phyloP scores from a whole-genome alignment of 2,329 filamentous ascomycete genomes.

The Didymella segeticola region DNA sequence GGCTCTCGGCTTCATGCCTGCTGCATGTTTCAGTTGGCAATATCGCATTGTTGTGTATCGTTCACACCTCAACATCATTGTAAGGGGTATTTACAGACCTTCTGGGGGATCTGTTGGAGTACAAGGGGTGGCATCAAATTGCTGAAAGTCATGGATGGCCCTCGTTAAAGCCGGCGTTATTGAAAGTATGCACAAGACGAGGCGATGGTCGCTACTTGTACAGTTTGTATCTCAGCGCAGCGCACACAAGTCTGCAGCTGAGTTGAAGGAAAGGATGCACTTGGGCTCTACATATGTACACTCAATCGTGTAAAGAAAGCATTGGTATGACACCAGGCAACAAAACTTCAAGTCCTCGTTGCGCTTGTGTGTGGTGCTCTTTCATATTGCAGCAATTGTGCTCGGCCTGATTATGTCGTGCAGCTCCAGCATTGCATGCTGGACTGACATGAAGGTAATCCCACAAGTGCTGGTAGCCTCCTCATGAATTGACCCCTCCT shows the following conservation, averaged over 20 bases:
- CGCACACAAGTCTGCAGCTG: neutral
- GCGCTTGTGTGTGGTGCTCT: no score
- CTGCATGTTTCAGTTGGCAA: neutral
- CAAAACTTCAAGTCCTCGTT: no score
- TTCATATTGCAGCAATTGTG: no score
- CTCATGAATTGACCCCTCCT: no score
- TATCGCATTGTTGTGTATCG: neutral
- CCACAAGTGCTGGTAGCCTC: no score
- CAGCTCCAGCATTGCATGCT: no score
- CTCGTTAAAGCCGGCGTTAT: neutral
- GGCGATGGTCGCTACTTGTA: neutral
- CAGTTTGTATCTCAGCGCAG: slow-evolving; percentile 1
- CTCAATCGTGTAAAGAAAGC: neutral
- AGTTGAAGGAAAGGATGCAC: neutral
- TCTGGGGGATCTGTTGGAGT: neutral
- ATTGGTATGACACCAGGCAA: neutral
- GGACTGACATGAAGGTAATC: no score
- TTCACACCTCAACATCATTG: neutral
- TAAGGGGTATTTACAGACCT: neutral
- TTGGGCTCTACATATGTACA: neutral
- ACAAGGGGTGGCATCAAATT: slow-evolving; percentile 7
- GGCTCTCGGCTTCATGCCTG: neutral
- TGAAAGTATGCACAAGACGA: neutral
- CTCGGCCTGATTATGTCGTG: no score
- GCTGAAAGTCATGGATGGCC: neutral